Percentiles rank a stretch among this genome's conserved stretches.
Conservation (phyloP, 768 basidiomycete genomes). For the Russula lepida region DNA sequence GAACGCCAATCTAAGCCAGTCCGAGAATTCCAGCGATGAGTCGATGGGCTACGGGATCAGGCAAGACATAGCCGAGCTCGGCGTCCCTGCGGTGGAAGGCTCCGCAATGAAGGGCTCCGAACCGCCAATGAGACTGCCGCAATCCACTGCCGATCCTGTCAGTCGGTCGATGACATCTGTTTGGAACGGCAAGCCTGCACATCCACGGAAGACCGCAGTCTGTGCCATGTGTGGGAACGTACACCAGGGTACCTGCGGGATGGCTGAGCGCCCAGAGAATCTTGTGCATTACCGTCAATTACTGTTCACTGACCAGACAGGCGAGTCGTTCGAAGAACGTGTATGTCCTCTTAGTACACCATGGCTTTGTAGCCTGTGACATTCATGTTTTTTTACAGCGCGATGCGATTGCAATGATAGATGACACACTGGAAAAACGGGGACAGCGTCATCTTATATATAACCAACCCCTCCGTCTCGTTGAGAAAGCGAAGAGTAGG, state of each 20-base stretch:
- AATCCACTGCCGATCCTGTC: neutral
- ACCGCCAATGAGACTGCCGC: neutral
- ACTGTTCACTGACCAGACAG: slow-evolving; percentile 51
- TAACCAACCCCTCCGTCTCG: slow-evolving; percentile 55
- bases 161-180: neutral
- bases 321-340: slow-evolving; percentile 58
- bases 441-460: slow-evolving; percentile 49
- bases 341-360: slow-evolving; percentile 32
- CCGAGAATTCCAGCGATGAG: slow-evolving; percentile 11
- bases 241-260: slow-evolving; percentile 40
- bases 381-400: slow-evolving; percentile 32
- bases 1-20: slow-evolving; percentile 1
- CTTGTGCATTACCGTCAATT: slow-evolving; percentile 63
- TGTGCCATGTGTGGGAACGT: slow-evolving; percentile 57
- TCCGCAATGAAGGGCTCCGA: neutral
- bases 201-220: slow-evolving; percentile 15
- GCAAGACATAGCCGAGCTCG: neutral
- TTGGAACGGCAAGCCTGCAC: neutral
- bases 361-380: slow-evolving; percentile 4
- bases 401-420: slow-evolving; percentile 62
- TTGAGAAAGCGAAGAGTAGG: slow-evolving; percentile 28
- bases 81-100: neutral
- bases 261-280: slow-evolving; percentile 59
- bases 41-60: neutral
- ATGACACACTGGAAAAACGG: slow-evolving; percentile 48